Base-by-base conservation (phyloP, 176 grass and related monocot species). In the Aegilops longissima region DNA sequence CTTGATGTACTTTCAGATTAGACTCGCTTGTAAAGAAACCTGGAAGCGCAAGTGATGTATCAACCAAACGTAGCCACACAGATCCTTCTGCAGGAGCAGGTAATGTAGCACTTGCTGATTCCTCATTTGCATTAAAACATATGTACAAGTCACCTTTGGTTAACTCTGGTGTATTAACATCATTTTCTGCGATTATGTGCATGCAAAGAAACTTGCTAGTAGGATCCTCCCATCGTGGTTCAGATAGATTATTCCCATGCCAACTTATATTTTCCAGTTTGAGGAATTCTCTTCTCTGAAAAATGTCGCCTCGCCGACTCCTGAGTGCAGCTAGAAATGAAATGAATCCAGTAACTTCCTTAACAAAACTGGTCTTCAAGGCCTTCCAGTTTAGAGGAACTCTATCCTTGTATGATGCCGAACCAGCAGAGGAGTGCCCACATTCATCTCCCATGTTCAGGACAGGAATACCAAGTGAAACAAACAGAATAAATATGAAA, bases 391-490 rank as follows among this genome's bases (percentile, higher is more conserved):
- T 88, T 42, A 96, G 49, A 71, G 88, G 86, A 35, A 85, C 77
- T 84, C 93, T 94, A 66, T 93, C 92, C 31, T 73, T 91, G 88
- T 91, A 94, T 11, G 85, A 90, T 16, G 81, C 54, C 59, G 88
- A 94, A 79, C 96, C 96, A 66, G 90, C 65, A 66, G 92, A 90
- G 54, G 96, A 94, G 84, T 91, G 88, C 27, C 92, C 93, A 3
- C 67, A 89, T 83, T 98, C 96, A 88, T 96, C 96, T 13, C 96
- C 96, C 92, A 98, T 98, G 86, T 94, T 96, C 51, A 98, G 84
- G 23, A 98, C 90, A 73, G 93, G 93, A 82, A 94, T 70, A 21
- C 93, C 96, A 45, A 98, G 85, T 0, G 96, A 98, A 58, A 98
- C 71, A 80, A 96, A 96, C 49, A 96, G 75, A 58, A 98, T 84